Base-by-base conservation (phyloP, 768 basidiomycete species). In the Infundibulicybe gibba region DNA sequence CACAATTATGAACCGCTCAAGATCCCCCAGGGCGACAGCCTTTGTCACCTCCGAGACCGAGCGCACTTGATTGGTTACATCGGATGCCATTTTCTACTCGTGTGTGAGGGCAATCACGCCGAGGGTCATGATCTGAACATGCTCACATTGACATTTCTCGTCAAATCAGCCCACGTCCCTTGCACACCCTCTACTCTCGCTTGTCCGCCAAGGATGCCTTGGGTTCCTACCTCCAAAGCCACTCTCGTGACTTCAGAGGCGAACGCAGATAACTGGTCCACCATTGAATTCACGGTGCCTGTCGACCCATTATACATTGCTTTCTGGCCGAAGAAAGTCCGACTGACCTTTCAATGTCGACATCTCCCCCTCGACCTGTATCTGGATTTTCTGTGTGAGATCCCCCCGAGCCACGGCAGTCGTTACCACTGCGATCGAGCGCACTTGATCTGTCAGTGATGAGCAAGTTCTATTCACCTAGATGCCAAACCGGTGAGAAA, bases 111-210 rank as follows among this genome's bases (percentile, higher is more conserved):
- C 17, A 38, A 10, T 8, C 25, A 38, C 6, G 35, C 35, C 17
- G 35, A 19, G 10, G 25, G 14, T 17, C 19, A 42, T 17, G 47
- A 47, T 39, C 16, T 41, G 32, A 31, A 15, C 51, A 49, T 1
- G 73, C 80, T 44, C 60, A 90, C 88, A 63, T 97, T 97, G 59
- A 97, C 93, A 49, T 90, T 90, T 47, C 85, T 71, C 0, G 92
- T 94, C 63, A 97, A 72, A 59, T 90, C 87, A 16, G 85, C 83
- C 94, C 94, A 97, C 6, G 92, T 93, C 14, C 94, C 94, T 62
- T 93, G 88, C 0, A 94, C 92, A 59, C 90, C 90, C 52, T 89
- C 85, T 32, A 95, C 94, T 31, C 77, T 81, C 9, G 94, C 94
- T 60, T 94, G 91, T 45, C 92, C 92, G 50, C 94, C 92, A 54